These are phyloP conservation scores for Skeletonema menzelii DNA, from an alignment of 108 stramenopile genomes.

Conservation along the genomic window DNA sequence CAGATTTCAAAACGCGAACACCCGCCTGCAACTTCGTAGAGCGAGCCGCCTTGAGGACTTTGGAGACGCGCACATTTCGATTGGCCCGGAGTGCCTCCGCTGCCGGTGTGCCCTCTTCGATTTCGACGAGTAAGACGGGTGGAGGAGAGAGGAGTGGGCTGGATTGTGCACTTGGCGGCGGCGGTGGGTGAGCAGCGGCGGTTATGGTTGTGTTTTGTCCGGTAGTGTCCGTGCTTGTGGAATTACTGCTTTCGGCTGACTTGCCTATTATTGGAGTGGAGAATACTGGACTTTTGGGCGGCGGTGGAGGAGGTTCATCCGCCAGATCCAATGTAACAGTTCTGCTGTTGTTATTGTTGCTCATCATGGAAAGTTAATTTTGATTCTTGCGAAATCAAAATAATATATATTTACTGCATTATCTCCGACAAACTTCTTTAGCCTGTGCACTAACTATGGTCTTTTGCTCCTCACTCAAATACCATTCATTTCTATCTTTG, in stretches of 20 bases:
- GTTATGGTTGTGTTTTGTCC: not conserved
- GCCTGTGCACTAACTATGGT: not conserved
- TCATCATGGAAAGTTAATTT: not conserved
- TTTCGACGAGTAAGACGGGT: slow-evolving; percentile 37
- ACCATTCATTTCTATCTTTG: too few species aligned
- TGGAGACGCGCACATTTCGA: slow-evolving; percentile 65
- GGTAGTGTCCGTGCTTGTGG: not conserved
- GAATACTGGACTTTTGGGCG: not conserved
- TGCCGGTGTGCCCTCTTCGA: slow-evolving; percentile 80
- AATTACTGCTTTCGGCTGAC: slow-evolving; percentile 2
- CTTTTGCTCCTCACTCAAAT: not conserved
- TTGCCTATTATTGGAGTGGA: not conserved
- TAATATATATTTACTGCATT: too few species aligned
- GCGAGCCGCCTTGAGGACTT: slow-evolving; percentile 69
- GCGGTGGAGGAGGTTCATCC: slow-evolving; percentile 14
- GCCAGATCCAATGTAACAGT: not conserved
- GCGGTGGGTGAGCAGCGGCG: not conserved
- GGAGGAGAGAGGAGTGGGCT: slow-evolving; percentile 10
- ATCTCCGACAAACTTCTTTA: not conserved
- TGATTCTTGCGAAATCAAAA: not conserved
- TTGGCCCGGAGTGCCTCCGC: slow-evolving; percentile 80
- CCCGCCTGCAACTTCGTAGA: slow-evolving; percentile 62
- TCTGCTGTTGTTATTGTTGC: not conserved
- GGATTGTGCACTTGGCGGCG: not conserved
- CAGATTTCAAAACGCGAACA: slow-evolving; percentile 64